Evolutionary conservation across 176 grass and related monocot species (phyloP).

Genomic region (Cenchrus fungigraminus): DNA sequence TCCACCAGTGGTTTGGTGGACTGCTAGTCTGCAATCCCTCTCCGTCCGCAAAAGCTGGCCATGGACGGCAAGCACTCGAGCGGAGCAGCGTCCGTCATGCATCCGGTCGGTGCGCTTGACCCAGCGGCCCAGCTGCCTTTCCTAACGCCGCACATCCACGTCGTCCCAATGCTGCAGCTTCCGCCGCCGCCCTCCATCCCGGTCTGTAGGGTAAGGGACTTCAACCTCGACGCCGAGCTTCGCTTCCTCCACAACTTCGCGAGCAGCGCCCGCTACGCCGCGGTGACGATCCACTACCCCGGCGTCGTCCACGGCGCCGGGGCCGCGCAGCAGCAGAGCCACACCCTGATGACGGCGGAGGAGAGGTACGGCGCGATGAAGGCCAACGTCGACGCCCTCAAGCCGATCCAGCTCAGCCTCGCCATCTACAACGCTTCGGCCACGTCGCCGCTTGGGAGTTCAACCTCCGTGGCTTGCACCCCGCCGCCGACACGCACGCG

Average conservation of each 20-base stretch:
- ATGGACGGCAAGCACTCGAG: too few species aligned
- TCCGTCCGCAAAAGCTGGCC: too few species aligned
- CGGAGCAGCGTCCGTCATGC: neutral
- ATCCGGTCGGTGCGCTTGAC: neutral
- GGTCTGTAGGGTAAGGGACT: neutral
- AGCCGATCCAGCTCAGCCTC: neutral
- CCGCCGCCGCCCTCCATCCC: neutral
- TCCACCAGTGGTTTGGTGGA: too few species aligned
- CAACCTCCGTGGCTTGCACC: conserved; percentile 9
- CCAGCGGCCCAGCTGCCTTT: too few species aligned
- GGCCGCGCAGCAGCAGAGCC: too few species aligned
- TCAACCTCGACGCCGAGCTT: neutral
- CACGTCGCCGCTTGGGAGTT: conserved; percentile 3
- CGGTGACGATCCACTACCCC: neutral
- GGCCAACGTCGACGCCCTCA: neutral
- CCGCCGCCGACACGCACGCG: neutral
- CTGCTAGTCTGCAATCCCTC: too few species aligned
- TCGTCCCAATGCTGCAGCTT: too few species aligned
- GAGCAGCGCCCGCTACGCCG: neutral
- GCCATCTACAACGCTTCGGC: neutral
- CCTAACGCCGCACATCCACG: neutral
- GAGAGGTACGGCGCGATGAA: neutral
- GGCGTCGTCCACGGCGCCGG: too few species aligned
- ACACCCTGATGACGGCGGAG: neutral
- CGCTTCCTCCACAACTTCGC: neutral